phyloP scores from a whole-genome alignment of 257 asterid species.

The Parsonsia alboflavescens region DNA sequence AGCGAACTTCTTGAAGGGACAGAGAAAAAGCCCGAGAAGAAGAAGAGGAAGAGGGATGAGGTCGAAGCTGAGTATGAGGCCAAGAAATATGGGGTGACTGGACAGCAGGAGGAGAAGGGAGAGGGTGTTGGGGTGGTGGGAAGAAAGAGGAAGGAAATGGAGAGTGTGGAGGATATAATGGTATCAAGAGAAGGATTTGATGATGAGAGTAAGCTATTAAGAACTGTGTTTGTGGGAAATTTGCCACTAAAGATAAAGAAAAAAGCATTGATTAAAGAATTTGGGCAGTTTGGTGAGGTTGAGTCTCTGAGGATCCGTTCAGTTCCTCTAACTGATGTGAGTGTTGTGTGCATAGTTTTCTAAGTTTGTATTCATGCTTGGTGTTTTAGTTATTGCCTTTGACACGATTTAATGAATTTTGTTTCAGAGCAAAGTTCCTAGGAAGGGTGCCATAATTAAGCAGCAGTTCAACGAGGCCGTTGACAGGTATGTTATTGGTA shows the following conservation, averaged over 20 bases:
- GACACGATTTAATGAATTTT: slow-evolving; percentile 1
- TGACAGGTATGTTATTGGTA: slow-evolving; percentile 44
- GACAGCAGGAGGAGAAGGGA: slow-evolving; percentile 22
- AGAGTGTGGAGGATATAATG: slow-evolving; percentile 66
- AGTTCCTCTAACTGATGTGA: slow-evolving; percentile 74
- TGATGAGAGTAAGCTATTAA: slow-evolving; percentile 77
- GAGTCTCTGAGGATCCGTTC: slow-evolving; percentile 93
- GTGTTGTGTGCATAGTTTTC: slow-evolving; percentile 19
- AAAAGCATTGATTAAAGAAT: slow-evolving; percentile 66
- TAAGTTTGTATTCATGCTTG: not conserved
- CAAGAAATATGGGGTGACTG: slow-evolving; percentile 46
- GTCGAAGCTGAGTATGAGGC: slow-evolving; percentile 84
- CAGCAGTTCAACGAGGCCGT: slow-evolving; percentile 70
- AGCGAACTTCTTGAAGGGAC: slow-evolving; percentile 14
- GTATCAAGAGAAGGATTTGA: slow-evolving; percentile 83
- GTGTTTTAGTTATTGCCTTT: not conserved
- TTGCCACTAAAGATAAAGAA: slow-evolving; percentile 80
- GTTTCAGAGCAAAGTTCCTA: slow-evolving; percentile 67
- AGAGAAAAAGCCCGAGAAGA: slow-evolving; percentile 23
- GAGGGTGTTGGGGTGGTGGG: slow-evolving; percentile 40
- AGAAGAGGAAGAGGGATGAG: slow-evolving; percentile 93
- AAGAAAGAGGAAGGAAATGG: slow-evolving; percentile 85
- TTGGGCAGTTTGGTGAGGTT: slow-evolving; percentile 73
- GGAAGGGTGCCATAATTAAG: slow-evolving; percentile 82
- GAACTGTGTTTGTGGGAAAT: slow-evolving; percentile 93